These are phyloP conservation scores for Parsonsia alboflavescens DNA, from an alignment of 257 asterid genomes.

Conservation along the genomic window DNA sequence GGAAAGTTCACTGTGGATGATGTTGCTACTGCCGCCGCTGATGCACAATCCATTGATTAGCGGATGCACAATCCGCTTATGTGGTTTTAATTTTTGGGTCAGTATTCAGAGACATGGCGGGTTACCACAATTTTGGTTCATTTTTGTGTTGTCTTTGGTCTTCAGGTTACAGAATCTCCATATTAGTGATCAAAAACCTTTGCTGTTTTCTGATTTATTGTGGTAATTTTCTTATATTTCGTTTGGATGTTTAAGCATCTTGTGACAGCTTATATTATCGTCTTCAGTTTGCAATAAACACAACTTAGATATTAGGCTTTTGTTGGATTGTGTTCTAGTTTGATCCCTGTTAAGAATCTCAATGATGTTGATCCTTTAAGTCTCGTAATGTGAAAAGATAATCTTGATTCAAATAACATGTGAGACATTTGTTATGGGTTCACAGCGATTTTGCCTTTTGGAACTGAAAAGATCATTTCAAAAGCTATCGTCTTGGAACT, in stretches of 20 bases:
- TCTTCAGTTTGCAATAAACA: not conserved
- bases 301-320: not conserved
- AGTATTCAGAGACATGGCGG: not conserved
- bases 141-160: not conserved
- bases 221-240: not conserved
- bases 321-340: too few relatives aligned
- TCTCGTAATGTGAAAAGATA: too few relatives aligned
- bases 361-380: too few relatives aligned
- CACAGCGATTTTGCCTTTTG: too few relatives aligned
- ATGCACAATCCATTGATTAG: constrained; percentile 2
- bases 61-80: not conserved
- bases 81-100: not conserved
- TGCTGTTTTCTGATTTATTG: not conserved
- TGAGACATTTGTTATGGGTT: too few relatives aligned
- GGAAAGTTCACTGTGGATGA: constrained; percentile 71
- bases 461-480: too few relatives aligned
- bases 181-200: not conserved
- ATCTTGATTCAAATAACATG: too few relatives aligned
- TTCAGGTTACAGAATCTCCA: not conserved
- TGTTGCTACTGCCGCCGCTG: constrained; percentile 14
- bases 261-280: not conserved
- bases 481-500: too few relatives aligned
- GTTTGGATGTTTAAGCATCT: not conserved
- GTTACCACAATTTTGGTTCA: not conserved
- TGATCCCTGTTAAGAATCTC: too few relatives aligned